Percentiles rank a stretch among this genome's conserved stretches.
Evolutionary conservation across 2,329 filamentous ascomycete species (phyloP).

Genomic region (Ustilaginoidea virens): DNA sequence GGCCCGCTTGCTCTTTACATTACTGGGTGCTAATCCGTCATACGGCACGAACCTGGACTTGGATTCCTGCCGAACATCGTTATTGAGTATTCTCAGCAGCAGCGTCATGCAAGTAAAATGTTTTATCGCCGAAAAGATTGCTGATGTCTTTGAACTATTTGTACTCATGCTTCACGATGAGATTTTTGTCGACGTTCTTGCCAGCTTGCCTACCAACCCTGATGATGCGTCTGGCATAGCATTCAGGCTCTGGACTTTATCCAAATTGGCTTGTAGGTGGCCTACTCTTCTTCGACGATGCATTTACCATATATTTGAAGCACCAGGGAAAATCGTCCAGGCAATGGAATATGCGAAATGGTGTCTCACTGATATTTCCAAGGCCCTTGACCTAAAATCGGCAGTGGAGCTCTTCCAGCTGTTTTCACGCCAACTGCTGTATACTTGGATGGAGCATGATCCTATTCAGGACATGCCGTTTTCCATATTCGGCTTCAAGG

Average conservation of each 20-base stretch:
- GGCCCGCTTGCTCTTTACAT: slow-evolving; percentile 49
- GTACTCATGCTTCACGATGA: slow-evolving; percentile 71
- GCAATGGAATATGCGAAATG: slow-evolving; percentile 56
- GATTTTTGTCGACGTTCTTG: slow-evolving; percentile 72
- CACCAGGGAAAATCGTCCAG: slow-evolving; percentile 53
- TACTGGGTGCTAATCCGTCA: slow-evolving; percentile 50
- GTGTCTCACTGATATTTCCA: slow-evolving; percentile 54
- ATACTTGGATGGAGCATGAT: slow-evolving; percentile 68
- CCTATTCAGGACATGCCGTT: slow-evolving; percentile 62
- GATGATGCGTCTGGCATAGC: slow-evolving; percentile 71
- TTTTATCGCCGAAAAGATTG: slow-evolving; percentile 52
- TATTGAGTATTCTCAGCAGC: slow-evolving; percentile 56
- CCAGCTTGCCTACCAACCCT: slow-evolving; percentile 57
- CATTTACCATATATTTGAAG: slow-evolving; percentile 90
- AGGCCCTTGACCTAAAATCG: slow-evolving; percentile 45
- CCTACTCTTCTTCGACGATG: slow-evolving; percentile 73
- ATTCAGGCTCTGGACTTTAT: slow-evolving; percentile 61
- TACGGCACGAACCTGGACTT: slow-evolving; percentile 47
- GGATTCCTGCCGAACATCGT: slow-evolving; percentile 47
- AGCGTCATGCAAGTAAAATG: slow-evolving; percentile 61
- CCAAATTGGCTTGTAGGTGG: slow-evolving; percentile 67
- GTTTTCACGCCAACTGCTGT: slow-evolving; percentile 79
- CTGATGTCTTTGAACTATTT: slow-evolving; percentile 65
- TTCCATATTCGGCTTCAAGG: slow-evolving; percentile 66
- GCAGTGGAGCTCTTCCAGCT: slow-evolving; percentile 61